Base-by-base conservation (phyloP, 2,329 filamentous ascomycete species). In the Fusarium fujikuroi region DNA sequence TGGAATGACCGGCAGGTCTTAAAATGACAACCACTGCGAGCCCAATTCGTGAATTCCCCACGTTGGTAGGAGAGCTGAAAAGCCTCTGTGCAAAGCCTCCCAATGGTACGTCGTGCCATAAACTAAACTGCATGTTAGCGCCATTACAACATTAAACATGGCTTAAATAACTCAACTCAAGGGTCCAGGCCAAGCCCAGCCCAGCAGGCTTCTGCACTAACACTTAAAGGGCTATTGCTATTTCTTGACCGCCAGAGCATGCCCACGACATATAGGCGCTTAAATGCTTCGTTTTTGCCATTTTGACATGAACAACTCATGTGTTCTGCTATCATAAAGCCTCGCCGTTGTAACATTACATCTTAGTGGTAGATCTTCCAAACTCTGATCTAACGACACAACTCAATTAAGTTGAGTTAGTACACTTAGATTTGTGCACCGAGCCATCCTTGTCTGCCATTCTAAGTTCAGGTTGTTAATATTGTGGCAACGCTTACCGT, bases 91-190 rank as follows among this genome's bases (percentile, higher is more conserved):
- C 40, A 47, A 28, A 14, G 60, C 42, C 40, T n/a, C 42, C 62
- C 59, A 53, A 70, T 71, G 42, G 34, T 44, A 60, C 25, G 42
- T 49, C 37, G 40, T 44, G 34, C 44, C 67, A 59, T 63, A 44
- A 37, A 44, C 59, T 18, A 46, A 65, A 40, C 40, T 40, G 47
- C 43, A 50, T 25, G 16, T 50, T 68, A 68, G 56, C 49, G 66
- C 44, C 47, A 68, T 66, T 52, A 49, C 32, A 25, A 53, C 47
- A 60, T 62, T 60, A 47, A 53, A 21, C n/a, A 53, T 63, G 66
- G 37, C 66, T 42, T 70, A 69, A 70, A 65, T 69, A 58, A 70
- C 66, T 69, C 63, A 62, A 47, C 37, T 37, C 50, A 71, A 73
- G 49, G 62, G 66, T 68, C 70, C 54, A 71, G 70, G 62, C 59